A percentile compares a stretch with the other conserved stretches of the same genome.
Conservation (phyloP, 192 early-diverging fungal species). For the Podila horticola region DNA sequence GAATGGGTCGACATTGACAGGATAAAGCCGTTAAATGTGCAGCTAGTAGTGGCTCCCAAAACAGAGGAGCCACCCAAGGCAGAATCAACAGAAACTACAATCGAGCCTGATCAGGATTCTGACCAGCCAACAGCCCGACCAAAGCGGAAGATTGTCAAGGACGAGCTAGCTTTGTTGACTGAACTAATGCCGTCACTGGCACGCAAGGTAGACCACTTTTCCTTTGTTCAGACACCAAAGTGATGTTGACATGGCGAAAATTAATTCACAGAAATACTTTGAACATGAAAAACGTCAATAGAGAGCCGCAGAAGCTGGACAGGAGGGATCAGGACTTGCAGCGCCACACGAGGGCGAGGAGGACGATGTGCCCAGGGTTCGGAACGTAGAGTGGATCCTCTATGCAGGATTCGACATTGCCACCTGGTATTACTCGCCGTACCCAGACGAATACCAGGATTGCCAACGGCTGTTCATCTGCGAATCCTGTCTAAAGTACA, state of each 20-base stretch:
- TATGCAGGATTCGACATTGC: constrained; percentile 88
- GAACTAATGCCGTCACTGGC: constrained; percentile 14
- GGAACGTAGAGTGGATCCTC: constrained; percentile 64
- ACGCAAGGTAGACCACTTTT: constrained; percentile 10
- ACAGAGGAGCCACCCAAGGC: background rate
- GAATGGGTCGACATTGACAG: constrained; percentile 42
- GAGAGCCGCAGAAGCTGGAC: constrained; percentile 7
- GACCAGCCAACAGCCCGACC: constrained; percentile 3
- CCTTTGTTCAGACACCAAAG: background rate
- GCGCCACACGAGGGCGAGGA: constrained; percentile 28
- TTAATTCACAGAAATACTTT: too few relatives aligned
- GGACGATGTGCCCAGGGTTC: constrained; percentile 32
- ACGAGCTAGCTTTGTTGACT: constrained; percentile 19
- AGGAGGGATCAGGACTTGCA: background rate
- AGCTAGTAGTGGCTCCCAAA: background rate
- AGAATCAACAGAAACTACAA: background rate
- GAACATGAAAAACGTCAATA: background rate
- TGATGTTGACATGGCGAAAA: background rate
- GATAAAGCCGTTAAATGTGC: constrained; percentile 9
- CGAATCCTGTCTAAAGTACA: constrained; percentile 95
- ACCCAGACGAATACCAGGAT: constrained; percentile 87
- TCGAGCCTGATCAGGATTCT: background rate
- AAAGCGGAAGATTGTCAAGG: constrained; percentile 31
- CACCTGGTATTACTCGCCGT: constrained; percentile 96
- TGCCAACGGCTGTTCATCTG: constrained; percentile 84